Base-by-base conservation (phyloP, 2,329 filamentous ascomycete species). In the Fonsecaea erecta region DNA sequence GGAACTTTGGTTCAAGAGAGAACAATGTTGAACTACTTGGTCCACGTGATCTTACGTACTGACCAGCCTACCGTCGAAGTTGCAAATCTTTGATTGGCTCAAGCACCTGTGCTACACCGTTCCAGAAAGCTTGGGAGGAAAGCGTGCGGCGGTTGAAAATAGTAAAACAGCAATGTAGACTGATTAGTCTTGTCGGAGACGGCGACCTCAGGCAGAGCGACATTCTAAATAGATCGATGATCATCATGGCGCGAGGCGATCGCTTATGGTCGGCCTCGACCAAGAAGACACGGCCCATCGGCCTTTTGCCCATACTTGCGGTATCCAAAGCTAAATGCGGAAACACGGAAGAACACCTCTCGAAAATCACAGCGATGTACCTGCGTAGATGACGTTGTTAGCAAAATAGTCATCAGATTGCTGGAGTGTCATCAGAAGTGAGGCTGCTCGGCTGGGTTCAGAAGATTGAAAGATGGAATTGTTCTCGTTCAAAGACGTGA, bases 401-500 rank as follows among this genome's bases (percentile, higher is more conserved):
- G 55, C 52, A 62, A 24, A 30, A 30, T 52, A 26, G 34, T 14
- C 46, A 40, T 28, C n/a, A 43, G 11, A 40, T 26, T 30, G 32
- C 24, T 24, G 24, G 46, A 51, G 16, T 3, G 14, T 32, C 18
- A 43, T 30, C 9, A 24, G 51, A 9, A 32, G 9, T 28, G 12
- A 11, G 28, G 34, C 8, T 46, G 34, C 18, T 53, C 21, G 12
- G 28, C 52, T 2, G 3, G 4, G 12, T 61, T 66, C 60, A 66
- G 63, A 64, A 53, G 34, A n/a, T 54, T 65, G 52, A 56, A 62
- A 68, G 67, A 65, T 67, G 65, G 67, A 62, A 55, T 63, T 75
- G 71, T 77, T 77, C 70, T 78, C 77, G 75, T 77, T 78, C 77
- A 78, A 66, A 62, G 71, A 75, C 75, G 72, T 73, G 73, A 72